These are phyloP conservation scores for Pyronema omphalodes DNA, from an alignment of 495 filamentous ascomycete species.

Conservation along the genomic window DNA sequence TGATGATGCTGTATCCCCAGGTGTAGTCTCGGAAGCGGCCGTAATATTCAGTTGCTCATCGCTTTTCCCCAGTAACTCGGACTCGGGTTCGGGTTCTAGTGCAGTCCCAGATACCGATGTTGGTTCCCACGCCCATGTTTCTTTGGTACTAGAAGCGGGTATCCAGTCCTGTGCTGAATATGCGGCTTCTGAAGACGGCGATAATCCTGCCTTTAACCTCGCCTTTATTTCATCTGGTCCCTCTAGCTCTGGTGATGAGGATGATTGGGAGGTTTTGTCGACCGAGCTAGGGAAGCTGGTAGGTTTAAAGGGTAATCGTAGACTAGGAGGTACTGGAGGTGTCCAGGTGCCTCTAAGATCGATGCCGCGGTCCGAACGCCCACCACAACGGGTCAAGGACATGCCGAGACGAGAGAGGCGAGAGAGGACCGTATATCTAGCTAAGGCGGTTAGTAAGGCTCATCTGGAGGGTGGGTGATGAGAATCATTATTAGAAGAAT, in stretches of 20 bases:
- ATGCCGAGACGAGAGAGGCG: slow-evolving; percentile 46
- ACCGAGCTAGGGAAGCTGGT: background rate
- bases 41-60: too few relatives aligned
- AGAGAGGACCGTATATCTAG: slow-evolving; percentile 53
- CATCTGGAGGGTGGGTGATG: background rate
- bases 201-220: too few relatives aligned
- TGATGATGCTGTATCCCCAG: too few relatives aligned
- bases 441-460: slow-evolving; percentile 20
- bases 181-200: too few relatives aligned
- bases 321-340: slow-evolving; percentile 31
- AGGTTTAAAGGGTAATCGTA: background rate
- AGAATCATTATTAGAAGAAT: too few relatives aligned
- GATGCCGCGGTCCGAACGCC: slow-evolving; percentile 57
- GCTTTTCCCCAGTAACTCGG: too few relatives aligned
- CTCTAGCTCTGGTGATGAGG: background rate
- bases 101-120: too few relatives aligned
- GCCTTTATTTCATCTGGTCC: background rate
- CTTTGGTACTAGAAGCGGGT: too few relatives aligned
- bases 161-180: too few relatives aligned
- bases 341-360: slow-evolving; percentile 73
- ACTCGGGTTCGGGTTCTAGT: too few relatives aligned
- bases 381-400: slow-evolving; percentile 51
- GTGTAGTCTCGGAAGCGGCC: too few relatives aligned
- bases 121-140: too few relatives aligned
- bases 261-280: background rate